A percentile compares a stretch with the other conserved stretches of the same genome.
These are phyloP conservation scores for Hymenoscyphus linearis DNA, from an alignment of 2,329 filamentous ascomycete genomes.

Conservation along the genomic window DNA sequence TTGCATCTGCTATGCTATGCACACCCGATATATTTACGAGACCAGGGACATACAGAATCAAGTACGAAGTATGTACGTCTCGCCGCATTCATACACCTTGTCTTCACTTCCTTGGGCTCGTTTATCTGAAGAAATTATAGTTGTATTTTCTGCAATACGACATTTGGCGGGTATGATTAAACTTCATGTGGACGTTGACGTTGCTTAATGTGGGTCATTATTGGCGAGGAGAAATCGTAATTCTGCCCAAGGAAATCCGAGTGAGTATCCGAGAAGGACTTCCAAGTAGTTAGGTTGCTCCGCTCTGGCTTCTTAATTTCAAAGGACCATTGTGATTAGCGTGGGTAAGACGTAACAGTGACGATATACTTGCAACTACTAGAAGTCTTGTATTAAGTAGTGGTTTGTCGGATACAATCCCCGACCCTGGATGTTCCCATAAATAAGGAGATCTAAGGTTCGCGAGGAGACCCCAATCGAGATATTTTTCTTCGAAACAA, in stretches of 20 bases:
- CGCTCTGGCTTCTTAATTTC: neutral
- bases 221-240: neutral
- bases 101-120: neutral
- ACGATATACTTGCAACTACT: neutral
- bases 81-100: constrained; percentile 10
- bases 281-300: neutral
- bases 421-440: neutral
- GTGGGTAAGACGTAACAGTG: neutral
- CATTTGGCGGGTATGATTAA: neutral
- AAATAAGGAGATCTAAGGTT: neutral
- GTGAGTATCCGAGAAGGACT: neutral
- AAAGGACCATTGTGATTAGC: neutral
- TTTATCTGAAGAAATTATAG: neutral
- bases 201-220: neutral
- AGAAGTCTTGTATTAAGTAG: neutral
- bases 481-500: neutral
- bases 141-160: neutral
- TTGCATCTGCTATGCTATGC: neutral
- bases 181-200: neutral
- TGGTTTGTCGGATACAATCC: neutral
- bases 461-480: neutral
- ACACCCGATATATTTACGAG: neutral
- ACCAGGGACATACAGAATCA: neutral
- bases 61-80: neutral
- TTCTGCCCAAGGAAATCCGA: too few relatives aligned